phyloP scores from a whole-genome alignment of 1,284 basidiomycete genomes.

The Ganoderma lingzhi region DNA sequence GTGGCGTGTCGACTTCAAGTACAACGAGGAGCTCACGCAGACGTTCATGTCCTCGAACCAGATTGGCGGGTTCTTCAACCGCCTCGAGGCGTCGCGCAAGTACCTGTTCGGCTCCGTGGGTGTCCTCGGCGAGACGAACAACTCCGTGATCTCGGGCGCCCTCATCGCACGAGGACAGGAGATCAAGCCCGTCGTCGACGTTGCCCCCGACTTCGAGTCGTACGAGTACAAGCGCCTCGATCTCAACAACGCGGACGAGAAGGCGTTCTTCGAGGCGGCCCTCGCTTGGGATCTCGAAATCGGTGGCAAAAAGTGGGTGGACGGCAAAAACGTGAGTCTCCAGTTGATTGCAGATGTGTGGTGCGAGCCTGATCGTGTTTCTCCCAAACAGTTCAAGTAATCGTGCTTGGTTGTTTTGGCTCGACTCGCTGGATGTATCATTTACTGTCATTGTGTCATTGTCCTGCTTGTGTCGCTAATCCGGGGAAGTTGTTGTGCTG shows the following conservation, averaged over 20 bases:
- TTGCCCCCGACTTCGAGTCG: conserved; percentile 94
- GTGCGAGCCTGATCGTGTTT: conserved; percentile 7
- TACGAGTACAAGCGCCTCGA: conserved; percentile 85
- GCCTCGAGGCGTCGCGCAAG: conserved; percentile 94
- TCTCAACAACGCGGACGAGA: conserved; percentile 72
- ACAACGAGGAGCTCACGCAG: conserved; percentile 93
- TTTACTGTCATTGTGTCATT: conserved; percentile 21
- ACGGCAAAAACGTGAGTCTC: conserved; percentile 80
- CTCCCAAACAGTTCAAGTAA: conserved; percentile 43
- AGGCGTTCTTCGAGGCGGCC: conserved; percentile 89
- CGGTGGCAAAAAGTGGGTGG: conserved; percentile 87
- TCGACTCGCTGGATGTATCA: conserved; percentile 31
- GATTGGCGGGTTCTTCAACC: conserved; percentile 96
- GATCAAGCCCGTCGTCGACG: conserved; percentile 73
- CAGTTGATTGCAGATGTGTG: background rate
- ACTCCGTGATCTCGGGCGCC: conserved; percentile 81
- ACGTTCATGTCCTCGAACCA: conserved; percentile 93
- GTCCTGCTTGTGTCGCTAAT: conserved; percentile 37
- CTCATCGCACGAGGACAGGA: conserved; percentile 86
- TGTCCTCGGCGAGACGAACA: conserved; percentile 86
- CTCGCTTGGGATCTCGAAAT: conserved; percentile 92
- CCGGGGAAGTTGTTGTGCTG: conserved; percentile 38
- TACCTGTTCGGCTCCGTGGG: conserved; percentile 95
- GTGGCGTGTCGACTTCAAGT: conserved; percentile 97
- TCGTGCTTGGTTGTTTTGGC: conserved; percentile 17